Conservation (phyloP, 140 eudicot species). For the Anethum foeniculum region DNA sequence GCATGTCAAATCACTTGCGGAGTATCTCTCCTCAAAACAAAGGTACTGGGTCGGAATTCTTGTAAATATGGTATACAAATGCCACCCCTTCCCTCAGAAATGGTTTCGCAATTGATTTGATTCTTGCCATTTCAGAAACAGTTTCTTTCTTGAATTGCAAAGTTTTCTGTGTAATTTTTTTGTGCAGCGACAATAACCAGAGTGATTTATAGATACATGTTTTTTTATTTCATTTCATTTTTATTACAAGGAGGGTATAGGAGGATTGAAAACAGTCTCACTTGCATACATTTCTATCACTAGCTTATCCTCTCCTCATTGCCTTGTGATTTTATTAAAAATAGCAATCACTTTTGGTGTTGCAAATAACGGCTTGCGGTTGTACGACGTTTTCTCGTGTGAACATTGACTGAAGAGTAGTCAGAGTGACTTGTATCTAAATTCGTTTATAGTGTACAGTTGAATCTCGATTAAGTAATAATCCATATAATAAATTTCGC, state of each 20-base stretch:
- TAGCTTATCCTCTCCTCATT: not conserved
- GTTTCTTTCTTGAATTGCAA: not conserved
- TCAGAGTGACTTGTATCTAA: too few relatives aligned
- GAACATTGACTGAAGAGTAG: too few relatives aligned
- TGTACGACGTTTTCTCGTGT: too few relatives aligned
- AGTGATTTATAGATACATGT: conserved; percentile 1
- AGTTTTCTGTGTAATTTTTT: conserved; percentile 6
- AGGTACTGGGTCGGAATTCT: not conserved
- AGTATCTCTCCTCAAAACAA: not conserved
- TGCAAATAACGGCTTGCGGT: too few relatives aligned
- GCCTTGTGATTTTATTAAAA: not conserved
- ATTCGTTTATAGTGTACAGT: too few relatives aligned
- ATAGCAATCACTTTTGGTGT: not conserved
- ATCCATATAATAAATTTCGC: too few relatives aligned
- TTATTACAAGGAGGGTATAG: not conserved
- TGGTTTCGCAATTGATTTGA: conserved; percentile 3
- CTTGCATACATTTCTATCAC: not conserved
- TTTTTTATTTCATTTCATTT: not conserved
- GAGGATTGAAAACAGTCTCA: not conserved
- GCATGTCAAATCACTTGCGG: conserved; percentile 9
- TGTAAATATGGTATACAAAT: conserved; percentile 9
- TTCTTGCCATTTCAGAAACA: conserved; percentile 8
- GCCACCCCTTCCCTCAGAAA: not conserved
- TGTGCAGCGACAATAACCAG: conserved; percentile 6
- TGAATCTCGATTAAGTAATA: too few relatives aligned